These are phyloP conservation scores for Suhomyces sp. DNA, from an alignment of 805 yeast species.

Conservation along the genomic window DNA sequence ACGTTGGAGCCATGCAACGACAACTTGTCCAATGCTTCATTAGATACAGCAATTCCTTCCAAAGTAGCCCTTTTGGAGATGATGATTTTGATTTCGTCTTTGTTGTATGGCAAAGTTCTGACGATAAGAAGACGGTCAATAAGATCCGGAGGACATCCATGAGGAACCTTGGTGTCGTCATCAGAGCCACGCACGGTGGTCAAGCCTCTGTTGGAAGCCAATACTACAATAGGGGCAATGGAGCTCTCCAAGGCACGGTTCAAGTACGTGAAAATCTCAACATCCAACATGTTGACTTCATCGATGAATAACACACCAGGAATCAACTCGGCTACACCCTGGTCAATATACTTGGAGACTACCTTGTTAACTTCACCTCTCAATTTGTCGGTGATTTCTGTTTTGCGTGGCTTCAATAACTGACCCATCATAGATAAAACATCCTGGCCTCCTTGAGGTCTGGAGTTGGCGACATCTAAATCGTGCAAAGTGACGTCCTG, in stretches of 20 bases:
- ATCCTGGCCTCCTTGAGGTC: slow-evolving; percentile 97
- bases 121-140: slow-evolving; percentile 89
- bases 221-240: slow-evolving; percentile 90
- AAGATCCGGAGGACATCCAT: slow-evolving; percentile 95
- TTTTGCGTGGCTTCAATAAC: slow-evolving; percentile 90
- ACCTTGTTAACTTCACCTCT: slow-evolving; percentile 93
- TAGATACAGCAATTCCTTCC: slow-evolving; percentile 64
- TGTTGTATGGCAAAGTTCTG: slow-evolving; percentile 84
- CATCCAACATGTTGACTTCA: slow-evolving; percentile 97
- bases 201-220: slow-evolving; percentile 94
- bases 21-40: slow-evolving; percentile 70
- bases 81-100: slow-evolving; percentile 77
- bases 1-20: slow-evolving; percentile 72
- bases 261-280: slow-evolving; percentile 92
- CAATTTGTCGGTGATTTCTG: slow-evolving; percentile 94
- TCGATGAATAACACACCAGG: slow-evolving; percentile 98
- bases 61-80: slow-evolving; percentile 77
- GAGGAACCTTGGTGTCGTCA: slow-evolving; percentile 81
- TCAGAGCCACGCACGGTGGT: slow-evolving; percentile 88
- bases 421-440: slow-evolving; percentile 96
- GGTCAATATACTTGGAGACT: slow-evolving; percentile 93
- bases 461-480: slow-evolving; percentile 91
- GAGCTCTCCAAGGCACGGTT: slow-evolving; percentile 90
- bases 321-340: slow-evolving; percentile 95
- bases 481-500: slow-evolving; percentile 97